Evolutionary conservation across 306 rosid genomes (phyloP).

Genomic region (Gillenia trifoliata): DNA sequence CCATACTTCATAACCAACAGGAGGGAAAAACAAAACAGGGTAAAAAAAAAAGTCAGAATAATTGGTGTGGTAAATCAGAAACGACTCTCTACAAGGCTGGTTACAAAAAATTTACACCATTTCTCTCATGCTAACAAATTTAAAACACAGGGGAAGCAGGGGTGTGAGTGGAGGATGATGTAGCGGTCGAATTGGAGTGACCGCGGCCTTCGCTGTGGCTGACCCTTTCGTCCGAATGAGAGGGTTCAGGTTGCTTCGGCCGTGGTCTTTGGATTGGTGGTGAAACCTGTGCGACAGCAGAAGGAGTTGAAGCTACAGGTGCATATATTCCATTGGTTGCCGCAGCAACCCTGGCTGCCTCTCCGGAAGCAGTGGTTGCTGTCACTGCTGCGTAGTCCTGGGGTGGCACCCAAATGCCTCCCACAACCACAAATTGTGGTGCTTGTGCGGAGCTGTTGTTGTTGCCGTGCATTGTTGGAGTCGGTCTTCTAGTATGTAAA

Average conservation of each 20-base stretch:
- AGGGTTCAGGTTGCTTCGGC: conserved; percentile 25
- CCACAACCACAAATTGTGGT: conserved; percentile 66
- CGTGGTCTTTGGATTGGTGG: conserved; percentile 24
- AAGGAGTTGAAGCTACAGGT: conserved; percentile 54
- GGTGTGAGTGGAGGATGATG: conserved; percentile 73
- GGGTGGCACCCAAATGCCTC: conserved; percentile 80
- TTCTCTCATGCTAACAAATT: conserved; percentile 18
- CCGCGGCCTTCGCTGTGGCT: conserved; percentile 45
- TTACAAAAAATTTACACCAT: conserved; percentile 37
- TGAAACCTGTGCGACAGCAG: conserved; percentile 19
- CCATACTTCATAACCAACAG: conserved; percentile 18
- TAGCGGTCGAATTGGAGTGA: conserved; percentile 60
- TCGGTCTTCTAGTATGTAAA: conserved; percentile 72
- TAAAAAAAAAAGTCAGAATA: conserved; percentile 16
- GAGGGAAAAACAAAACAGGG: conserved; percentile 7
- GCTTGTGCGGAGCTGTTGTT: conserved; percentile 36
- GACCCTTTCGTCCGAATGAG: conserved; percentile 44
- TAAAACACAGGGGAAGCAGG: conserved; percentile 39
- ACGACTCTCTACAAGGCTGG: conserved; percentile 17
- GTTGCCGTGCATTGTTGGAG: conserved; percentile 41
- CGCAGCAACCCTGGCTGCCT: conserved; percentile 30
- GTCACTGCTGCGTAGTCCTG: conserved; percentile 42
- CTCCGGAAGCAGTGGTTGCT: conserved; percentile 37
- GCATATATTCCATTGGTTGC: conserved; percentile 47
- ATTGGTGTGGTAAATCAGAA: conserved; percentile 9